Percentiles rank a stretch among this genome's conserved stretches.
These are phyloP conservation scores for Tripterygium wilfordii DNA, from an alignment of 177 flowering plant genomes.

Conservation along the genomic window DNA sequence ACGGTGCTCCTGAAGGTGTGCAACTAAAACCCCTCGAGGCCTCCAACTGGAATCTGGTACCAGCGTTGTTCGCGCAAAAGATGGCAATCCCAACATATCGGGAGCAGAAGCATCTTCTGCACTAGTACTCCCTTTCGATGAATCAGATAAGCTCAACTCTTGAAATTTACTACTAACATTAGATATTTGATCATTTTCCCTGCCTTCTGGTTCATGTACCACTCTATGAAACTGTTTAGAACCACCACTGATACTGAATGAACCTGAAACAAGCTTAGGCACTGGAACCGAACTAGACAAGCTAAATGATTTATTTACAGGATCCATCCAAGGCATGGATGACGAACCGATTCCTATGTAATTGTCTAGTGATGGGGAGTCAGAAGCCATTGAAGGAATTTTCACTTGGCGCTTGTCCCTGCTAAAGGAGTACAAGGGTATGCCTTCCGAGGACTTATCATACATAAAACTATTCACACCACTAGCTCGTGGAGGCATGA, in stretches of 20 bases:
- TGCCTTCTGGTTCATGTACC: constrained; percentile 72
- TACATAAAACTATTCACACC: constrained; percentile 53
- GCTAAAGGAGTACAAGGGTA: constrained; percentile 87
- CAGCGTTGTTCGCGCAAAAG: constrained; percentile 51
- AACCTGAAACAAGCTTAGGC: constrained; percentile 84
- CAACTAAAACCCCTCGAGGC: constrained; percentile 97
- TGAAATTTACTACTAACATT: constrained; percentile 48
- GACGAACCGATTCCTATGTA: constrained; percentile 61
- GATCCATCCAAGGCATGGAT: constrained; percentile 73
- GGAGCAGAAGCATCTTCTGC: constrained; percentile 43
- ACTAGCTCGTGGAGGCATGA: constrained; percentile 64
- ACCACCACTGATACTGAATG: constrained; percentile 54
- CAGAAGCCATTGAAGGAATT: constrained; percentile 44
- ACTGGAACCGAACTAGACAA: constrained; percentile 70
- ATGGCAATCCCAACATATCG: constrained; percentile 44
- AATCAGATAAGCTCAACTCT: constrained; percentile 52
- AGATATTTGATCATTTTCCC: constrained; percentile 61
- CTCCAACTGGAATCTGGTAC: constrained; percentile 90
- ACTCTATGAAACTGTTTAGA: constrained; percentile 77
- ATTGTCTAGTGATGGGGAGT: constrained; percentile 49
- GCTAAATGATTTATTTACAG: constrained; percentile 59
- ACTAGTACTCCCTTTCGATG: constrained; percentile 41
- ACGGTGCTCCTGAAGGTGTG: constrained; percentile 97
- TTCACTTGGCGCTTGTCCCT: constrained; percentile 55
- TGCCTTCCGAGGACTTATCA: constrained; percentile 81